phyloP scores from a whole-genome alignment of 1,284 basidiomycete species.

The Tetrapyrgos nigripes region DNA sequence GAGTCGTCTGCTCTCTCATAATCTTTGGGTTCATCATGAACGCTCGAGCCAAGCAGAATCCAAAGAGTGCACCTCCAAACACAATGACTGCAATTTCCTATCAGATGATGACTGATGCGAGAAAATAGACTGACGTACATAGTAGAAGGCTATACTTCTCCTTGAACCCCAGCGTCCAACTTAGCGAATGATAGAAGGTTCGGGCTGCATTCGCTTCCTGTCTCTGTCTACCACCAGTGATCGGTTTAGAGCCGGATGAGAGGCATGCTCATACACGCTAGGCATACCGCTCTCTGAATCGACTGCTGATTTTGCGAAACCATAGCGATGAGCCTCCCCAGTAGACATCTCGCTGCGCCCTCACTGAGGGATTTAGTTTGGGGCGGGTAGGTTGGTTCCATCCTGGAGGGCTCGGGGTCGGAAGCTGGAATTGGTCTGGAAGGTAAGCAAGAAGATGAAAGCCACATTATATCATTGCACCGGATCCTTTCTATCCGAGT shows the following conservation, averaged over 20 bases:
- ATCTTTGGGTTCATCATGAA: conserved; percentile 24
- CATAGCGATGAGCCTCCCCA: background rate
- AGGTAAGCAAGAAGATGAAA: too few relatives aligned
- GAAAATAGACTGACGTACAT: conserved; percentile 17
- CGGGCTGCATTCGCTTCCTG: conserved; percentile 1
- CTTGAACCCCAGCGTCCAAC: conserved; percentile 32
- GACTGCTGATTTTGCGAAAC: background rate
- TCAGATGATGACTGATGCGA: conserved; percentile 1
- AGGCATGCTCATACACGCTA: background rate
- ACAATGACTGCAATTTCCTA: conserved; percentile 21
- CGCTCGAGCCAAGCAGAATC: conserved; percentile 30
- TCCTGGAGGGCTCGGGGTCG: background rate
- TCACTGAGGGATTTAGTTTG: background rate
- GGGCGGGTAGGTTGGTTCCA: background rate
- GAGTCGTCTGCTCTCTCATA: conserved; percentile 12
- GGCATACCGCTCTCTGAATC: background rate
- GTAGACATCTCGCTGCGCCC: background rate
- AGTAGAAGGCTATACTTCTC: conserved; percentile 29
- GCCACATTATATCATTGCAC: too few relatives aligned
- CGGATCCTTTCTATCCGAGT: too few relatives aligned
- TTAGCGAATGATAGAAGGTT: conserved; percentile 25
- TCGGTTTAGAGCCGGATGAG: too few relatives aligned
- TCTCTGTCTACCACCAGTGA: background rate
- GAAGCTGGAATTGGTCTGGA: too few relatives aligned
- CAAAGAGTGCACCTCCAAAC: conserved; percentile 32